Conservation (phyloP, 2,329 filamentous ascomycete genomes). For the Blastomyces parvus region DNA sequence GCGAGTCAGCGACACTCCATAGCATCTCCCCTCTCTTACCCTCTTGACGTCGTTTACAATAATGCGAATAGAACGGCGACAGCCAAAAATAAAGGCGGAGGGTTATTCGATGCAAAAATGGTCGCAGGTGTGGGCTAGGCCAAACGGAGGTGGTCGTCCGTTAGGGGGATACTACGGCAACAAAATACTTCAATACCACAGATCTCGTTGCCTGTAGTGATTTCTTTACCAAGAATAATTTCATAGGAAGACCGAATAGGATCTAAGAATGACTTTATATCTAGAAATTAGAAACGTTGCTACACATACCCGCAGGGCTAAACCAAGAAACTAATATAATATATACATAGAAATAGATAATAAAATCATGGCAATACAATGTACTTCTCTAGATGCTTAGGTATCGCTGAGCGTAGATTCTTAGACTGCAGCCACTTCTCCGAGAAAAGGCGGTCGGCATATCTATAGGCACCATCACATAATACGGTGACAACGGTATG, state of each 20-base stretch:
- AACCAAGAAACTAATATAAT: not conserved
- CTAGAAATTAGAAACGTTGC: not conserved
- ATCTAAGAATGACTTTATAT: not conserved
- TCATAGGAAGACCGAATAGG: not conserved
- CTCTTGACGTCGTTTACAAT: too few species aligned
- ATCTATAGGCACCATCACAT: conserved; percentile 94
- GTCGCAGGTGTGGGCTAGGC: too few species aligned
- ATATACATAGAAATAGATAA: conserved; percentile 2
- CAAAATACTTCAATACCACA: not conserved
- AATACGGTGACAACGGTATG: conserved; percentile 89
- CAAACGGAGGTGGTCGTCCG: not conserved
- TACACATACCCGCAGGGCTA: too few species aligned
- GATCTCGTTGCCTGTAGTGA: not conserved
- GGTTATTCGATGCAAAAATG: too few species aligned
- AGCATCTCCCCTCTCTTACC: too few species aligned
- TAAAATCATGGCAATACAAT: conserved; percentile 68
- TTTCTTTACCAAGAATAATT: not conserved
- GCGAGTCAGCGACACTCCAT: too few species aligned
- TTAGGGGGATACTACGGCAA: too few species aligned
- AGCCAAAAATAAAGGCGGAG: too few species aligned
- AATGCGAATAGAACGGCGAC: too few species aligned
- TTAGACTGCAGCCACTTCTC: conserved; percentile 83
- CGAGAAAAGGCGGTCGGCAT: conserved; percentile 88
- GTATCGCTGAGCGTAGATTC: conserved; percentile 70
- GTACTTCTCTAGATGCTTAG: conserved; percentile 80